phyloP scores from a whole-genome alignment of 495 filamentous ascomycete species.

The Trichoderma orchidacearum region DNA sequence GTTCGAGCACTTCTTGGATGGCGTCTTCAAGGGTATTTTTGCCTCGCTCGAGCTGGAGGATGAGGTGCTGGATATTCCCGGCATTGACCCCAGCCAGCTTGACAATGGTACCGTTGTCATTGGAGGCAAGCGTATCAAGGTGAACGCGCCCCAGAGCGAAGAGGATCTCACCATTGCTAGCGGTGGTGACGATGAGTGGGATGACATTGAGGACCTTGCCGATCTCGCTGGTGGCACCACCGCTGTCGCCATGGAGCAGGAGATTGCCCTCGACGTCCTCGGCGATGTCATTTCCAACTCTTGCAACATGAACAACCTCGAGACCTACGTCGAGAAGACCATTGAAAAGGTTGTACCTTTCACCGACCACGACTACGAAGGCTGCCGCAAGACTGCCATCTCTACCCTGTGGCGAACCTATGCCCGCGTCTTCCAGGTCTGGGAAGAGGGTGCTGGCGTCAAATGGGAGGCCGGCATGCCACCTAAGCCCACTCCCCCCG shows the following conservation, averaged over 20 bases:
- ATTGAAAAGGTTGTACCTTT: constrained; percentile 68
- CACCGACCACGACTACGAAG: constrained; percentile 81
- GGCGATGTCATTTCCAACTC: constrained; percentile 85
- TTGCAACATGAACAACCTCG: constrained; percentile 57
- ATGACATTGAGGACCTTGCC: constrained; percentile 40
- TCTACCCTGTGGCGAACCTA: constrained; percentile 88
- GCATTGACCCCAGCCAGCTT: constrained; percentile 65
- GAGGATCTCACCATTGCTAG: constrained; percentile 46
- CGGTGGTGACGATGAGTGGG: constrained; percentile 64
- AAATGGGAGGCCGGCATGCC: constrained; percentile 89
- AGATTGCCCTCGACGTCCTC: constrained; percentile 89
- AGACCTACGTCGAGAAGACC: constrained; percentile 71
- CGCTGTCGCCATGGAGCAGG: constrained; percentile 86
- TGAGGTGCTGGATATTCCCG: constrained; percentile 65
- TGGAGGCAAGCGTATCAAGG: constrained; percentile 72
- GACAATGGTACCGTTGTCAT: constrained; percentile 49
- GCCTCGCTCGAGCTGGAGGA: constrained; percentile 83
- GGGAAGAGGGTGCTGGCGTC: constrained; percentile 61
- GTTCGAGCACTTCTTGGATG: constrained; percentile 74
- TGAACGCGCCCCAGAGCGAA: constrained; percentile 40
- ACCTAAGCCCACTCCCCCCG: constrained; percentile 58
- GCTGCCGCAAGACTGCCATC: constrained; percentile 80
- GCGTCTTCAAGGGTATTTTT: constrained; percentile 74
- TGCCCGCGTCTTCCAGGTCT: constrained; percentile 74
- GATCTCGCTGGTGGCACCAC: constrained; percentile 51